These are phyloP conservation scores for Geranium rotundifolium DNA, from an alignment of 345 rosid species.

Conservation along the genomic window DNA sequence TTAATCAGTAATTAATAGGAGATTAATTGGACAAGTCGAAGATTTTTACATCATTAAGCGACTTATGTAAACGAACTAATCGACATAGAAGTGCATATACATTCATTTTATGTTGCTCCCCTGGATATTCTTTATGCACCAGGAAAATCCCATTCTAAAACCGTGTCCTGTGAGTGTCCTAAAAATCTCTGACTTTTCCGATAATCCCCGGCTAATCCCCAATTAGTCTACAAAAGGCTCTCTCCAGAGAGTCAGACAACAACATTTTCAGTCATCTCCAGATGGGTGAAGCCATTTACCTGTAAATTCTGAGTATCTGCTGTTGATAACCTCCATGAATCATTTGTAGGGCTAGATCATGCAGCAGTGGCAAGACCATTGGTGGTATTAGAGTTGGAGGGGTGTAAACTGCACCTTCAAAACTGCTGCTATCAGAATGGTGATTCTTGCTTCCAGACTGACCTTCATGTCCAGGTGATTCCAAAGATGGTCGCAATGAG, in stretches of 20 bases:
- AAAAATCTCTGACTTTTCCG: too few species aligned
- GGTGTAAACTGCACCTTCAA: conserved; percentile 40
- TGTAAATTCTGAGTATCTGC: conserved; percentile 57
- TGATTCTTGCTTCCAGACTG: conserved; percentile 32
- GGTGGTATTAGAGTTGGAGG: conserved; percentile 82
- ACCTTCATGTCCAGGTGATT: conserved; percentile 35
- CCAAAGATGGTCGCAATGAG: conserved; percentile 76
- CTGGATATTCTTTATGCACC: too few species aligned
- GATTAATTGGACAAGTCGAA: too few species aligned
- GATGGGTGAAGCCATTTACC: conserved; percentile 21
- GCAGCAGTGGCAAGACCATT: conserved; percentile 74
- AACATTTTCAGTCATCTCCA: too few species aligned
- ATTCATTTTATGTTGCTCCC: too few species aligned
- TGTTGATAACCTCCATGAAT: conserved; percentile 84
- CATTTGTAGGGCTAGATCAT: conserved; percentile 89
- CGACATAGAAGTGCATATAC: too few species aligned
- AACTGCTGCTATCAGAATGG: conserved; percentile 33
- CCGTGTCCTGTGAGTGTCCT: too few species aligned
- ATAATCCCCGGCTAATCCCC: too few species aligned
- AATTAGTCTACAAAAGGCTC: too few species aligned
- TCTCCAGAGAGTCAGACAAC: too few species aligned
- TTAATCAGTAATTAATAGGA: too few species aligned
- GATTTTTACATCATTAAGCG: not conserved
- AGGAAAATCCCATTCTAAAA: too few species aligned
- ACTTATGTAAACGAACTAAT: not conserved